Evolutionary conservation across 1,284 basidiomycete genomes (phyloP).

Genomic region (Ustilago trichophora): DNA sequence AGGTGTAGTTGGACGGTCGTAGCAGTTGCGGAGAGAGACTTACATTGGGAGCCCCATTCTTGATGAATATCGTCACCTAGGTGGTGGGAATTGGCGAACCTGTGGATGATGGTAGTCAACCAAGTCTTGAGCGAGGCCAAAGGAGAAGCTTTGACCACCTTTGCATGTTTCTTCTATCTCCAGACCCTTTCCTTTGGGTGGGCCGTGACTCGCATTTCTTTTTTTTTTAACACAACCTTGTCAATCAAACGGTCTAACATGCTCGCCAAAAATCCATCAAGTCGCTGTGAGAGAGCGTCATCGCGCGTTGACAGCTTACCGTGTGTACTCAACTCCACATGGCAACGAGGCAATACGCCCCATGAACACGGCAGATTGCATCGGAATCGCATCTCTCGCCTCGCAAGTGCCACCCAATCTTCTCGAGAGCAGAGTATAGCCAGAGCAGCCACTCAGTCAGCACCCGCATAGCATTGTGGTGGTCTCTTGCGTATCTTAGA

Average conservation of each 20-base stretch:
- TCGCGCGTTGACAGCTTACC: slow-evolving; percentile 10
- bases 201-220: background rate
- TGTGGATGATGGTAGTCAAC: background rate
- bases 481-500: no score
- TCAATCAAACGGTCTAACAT: no score
- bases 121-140: background rate
- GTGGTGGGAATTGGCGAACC: no score
- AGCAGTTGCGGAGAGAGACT: no score
- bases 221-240: no score
- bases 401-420: no score
- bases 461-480: background rate
- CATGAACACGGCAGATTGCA: background rate
- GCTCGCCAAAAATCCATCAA: no score
- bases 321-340: slow-evolving; percentile 14
- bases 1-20: no score
- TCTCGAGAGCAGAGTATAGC: no score
- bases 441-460: no score
- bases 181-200: slow-evolving; percentile 3
- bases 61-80: background rate
- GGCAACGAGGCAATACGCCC: background rate
- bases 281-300: slow-evolving; percentile 8
- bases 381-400: no score
- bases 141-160: slow-evolving; percentile 7
- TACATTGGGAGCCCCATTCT: slow-evolving; percentile 45
- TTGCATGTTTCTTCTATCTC: background rate